These are phyloP conservation scores for Euclidium syriacum DNA, from an alignment of 345 rosid species.

Conservation along the genomic window DNA sequence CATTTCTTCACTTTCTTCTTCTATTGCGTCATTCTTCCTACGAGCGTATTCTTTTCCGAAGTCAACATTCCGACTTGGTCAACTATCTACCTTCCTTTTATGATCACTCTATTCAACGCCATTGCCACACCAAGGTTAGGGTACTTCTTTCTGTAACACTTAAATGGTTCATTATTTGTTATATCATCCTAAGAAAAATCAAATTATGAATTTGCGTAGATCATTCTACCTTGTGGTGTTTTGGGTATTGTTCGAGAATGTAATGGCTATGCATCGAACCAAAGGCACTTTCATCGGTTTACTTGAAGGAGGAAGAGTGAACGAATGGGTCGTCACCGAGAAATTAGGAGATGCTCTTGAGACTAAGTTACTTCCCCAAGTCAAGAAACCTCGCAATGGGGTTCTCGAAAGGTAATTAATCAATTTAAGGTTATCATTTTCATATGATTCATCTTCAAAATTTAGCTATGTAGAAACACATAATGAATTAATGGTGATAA, in stretches of 20 bases:
- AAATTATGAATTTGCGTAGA: too few species aligned
- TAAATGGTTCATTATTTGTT: neutral
- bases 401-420: constrained; percentile 51
- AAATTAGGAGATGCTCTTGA: constrained; percentile 75
- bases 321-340: constrained; percentile 95
- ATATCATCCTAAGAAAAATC: neutral
- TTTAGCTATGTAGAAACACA: neutral
- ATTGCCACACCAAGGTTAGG: constrained; percentile 36
- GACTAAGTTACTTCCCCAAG: constrained; percentile 35
- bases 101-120: constrained; percentile 30
- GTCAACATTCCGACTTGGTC: constrained; percentile 33
- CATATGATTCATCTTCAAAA: neutral
- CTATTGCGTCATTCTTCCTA: constrained; percentile 32
- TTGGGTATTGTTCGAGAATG: constrained; percentile 62
- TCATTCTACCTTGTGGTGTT: constrained; percentile 45
- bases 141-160: neutral
- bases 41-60: constrained; percentile 22
- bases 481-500: neutral
- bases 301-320: constrained; percentile 77
- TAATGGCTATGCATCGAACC: constrained; percentile 58
- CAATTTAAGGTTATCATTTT: neutral
- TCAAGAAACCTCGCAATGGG: constrained; percentile 40
- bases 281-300: constrained; percentile 68
- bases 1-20: constrained; percentile 32
- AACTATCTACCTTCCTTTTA: constrained; percentile 27